These are phyloP conservation scores for Cotoneaster glaucophyllus DNA, from an alignment of 306 rosid genomes.

Conservation along the genomic window DNA sequence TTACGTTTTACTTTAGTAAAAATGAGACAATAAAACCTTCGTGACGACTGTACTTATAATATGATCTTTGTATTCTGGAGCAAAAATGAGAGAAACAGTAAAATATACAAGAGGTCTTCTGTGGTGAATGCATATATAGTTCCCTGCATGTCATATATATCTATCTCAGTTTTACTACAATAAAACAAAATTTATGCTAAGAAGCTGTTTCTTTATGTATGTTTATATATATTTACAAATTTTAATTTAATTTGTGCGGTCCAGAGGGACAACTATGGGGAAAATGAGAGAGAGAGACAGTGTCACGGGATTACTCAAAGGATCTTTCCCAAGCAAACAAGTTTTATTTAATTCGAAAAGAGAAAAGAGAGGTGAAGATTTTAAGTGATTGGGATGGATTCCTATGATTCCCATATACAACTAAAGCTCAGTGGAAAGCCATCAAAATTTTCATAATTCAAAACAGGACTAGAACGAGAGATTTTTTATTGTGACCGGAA, in stretches of 20 bases:
- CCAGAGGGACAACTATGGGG: slow-evolving; percentile 8
- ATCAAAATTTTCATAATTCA: background rate
- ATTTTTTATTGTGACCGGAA: too few relatives aligned
- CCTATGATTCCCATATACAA: slow-evolving; percentile 2
- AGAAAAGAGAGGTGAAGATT: background rate
- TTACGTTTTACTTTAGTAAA: too few relatives aligned
- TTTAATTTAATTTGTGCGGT: slow-evolving; percentile 1
- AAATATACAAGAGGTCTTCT: background rate
- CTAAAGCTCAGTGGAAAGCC: background rate
- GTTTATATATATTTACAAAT: background rate
- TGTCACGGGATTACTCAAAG: slow-evolving; percentile 20
- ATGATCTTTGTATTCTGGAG: background rate
- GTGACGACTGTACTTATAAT: too few relatives aligned
- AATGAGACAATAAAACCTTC: too few relatives aligned
- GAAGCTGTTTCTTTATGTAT: background rate
- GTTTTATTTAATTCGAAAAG: background rate
- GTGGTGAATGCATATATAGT: background rate
- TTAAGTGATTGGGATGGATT: slow-evolving; percentile 11
- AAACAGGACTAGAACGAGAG: background rate
- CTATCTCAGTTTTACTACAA: too few relatives aligned
- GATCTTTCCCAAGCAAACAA: slow-evolving; percentile 9
- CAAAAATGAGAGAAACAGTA: background rate
- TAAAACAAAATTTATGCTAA: background rate
- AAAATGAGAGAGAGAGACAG: slow-evolving; percentile 17
- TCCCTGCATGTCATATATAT: too few relatives aligned